Conservation (phyloP, 768 basidiomycete species). For the Tremella fuciformis region DNA sequence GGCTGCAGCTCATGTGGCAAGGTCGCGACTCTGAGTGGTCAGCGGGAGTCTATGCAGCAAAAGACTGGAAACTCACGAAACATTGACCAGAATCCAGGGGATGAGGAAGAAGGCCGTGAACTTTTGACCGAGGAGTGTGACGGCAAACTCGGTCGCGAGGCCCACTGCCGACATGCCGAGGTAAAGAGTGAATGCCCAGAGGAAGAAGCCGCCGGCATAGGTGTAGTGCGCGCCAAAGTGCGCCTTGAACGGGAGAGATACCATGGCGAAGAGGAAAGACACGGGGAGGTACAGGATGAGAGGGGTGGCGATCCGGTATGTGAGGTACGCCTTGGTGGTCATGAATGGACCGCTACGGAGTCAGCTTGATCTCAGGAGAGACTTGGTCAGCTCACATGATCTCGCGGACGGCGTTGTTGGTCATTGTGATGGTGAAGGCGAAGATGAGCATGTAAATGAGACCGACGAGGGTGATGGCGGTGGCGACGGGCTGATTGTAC, state of each 20-base stretch:
- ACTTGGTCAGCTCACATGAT: constrained; percentile 36
- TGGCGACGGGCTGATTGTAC: constrained; percentile 53
- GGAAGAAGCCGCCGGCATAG: constrained; percentile 52
- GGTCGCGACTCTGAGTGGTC: constrained; percentile 29
- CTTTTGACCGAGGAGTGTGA: constrained; percentile 51
- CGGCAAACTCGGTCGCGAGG: constrained; percentile 50
- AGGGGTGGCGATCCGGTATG: constrained; percentile 52
- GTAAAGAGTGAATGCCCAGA: constrained; percentile 51
- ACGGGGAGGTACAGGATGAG: constrained; percentile 53
- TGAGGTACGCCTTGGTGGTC: constrained; percentile 50
- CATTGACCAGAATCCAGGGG: constrained; percentile 44
- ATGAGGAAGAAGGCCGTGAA: constrained; percentile 53
- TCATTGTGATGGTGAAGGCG: constrained; percentile 49
- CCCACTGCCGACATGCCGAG: constrained; percentile 51
- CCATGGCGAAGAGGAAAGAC: constrained; percentile 55
- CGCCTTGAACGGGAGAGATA: constrained; percentile 56
- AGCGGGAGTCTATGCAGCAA: not conserved
- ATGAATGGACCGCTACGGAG: constrained; percentile 52
- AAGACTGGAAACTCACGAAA: constrained; percentile 28
- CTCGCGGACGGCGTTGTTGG: constrained; percentile 43
- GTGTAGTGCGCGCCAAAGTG: constrained; percentile 54
- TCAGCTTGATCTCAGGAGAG: not conserved
- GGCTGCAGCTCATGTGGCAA: constrained; percentile 50
- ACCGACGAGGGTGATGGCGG: constrained; percentile 56
- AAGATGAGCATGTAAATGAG: constrained; percentile 51